These are phyloP conservation scores for Elongisporangium undulatum DNA, from an alignment of 352 stramenopile genomes.

Conservation along the genomic window DNA sequence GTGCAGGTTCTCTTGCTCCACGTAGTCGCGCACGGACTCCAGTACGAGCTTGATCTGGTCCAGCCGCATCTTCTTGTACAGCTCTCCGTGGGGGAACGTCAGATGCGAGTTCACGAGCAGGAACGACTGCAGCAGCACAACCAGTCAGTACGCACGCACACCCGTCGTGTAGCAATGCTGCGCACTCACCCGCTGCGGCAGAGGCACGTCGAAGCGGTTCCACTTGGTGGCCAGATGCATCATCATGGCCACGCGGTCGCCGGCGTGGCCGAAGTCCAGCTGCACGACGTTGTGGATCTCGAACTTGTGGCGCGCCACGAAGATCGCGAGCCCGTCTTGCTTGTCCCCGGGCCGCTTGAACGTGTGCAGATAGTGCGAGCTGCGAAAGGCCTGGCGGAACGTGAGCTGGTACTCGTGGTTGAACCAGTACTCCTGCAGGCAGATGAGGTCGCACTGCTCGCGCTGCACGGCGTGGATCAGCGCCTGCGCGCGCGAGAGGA, in stretches of 20 bases:
- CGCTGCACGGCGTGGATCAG: conserved; percentile 68
- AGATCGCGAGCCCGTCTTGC: conserved; percentile 76
- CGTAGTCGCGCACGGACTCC: conserved; percentile 61
- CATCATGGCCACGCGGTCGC: conserved; percentile 80
- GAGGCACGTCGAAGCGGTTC: conserved; percentile 39
- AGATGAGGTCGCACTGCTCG: conserved; percentile 73
- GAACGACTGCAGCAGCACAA: conserved; percentile 41
- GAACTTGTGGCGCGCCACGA: conserved; percentile 72
- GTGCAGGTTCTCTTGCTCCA: conserved; percentile 51
- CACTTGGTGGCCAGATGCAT: conserved; percentile 82
- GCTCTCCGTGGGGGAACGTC: conserved; percentile 78
- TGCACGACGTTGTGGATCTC: conserved; percentile 78
- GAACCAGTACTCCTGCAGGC: conserved; percentile 87
- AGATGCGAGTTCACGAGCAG: conserved; percentile 82
- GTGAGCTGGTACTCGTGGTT: conserved; percentile 65
- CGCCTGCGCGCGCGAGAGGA: conserved; percentile 63
- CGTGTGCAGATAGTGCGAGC: conserved; percentile 67
- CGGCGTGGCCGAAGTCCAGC: conserved; percentile 57
- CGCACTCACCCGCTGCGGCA: conserved; percentile 41
- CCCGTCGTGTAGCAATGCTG: too few species aligned
- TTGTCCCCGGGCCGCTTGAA: conserved; percentile 74
- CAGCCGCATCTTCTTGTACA: conserved; percentile 75
- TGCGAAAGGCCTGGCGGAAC: conserved; percentile 58
- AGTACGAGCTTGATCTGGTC: conserved; percentile 81
- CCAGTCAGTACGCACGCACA: not conserved